These are phyloP conservation scores for Adansonia rubrostipa DNA, from an alignment of 441 rosid species.

Conservation along the genomic window DNA sequence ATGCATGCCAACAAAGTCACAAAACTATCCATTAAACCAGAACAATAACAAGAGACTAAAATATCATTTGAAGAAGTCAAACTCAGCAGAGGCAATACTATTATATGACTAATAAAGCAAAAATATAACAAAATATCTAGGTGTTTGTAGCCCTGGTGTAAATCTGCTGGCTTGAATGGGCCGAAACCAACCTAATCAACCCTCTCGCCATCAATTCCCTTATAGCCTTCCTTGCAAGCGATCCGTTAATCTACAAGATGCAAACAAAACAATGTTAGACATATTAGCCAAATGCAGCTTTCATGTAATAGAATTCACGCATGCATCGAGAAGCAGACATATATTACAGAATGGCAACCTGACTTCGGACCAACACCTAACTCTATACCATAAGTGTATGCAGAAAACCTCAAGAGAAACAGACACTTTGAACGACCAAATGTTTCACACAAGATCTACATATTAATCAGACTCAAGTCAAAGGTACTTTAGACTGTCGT, in stretches of 20 bases:
- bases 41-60: conserved; percentile 1
- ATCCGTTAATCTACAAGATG: conserved; percentile 52
- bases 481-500: background rate
- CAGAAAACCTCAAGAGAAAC: background rate
- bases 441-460: background rate
- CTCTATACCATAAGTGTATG: background rate
- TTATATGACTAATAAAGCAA: conserved; percentile 19
- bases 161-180: conserved; percentile 78
- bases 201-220: conserved; percentile 73
- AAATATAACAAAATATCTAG: conserved; percentile 32
- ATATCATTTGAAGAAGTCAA: background rate
- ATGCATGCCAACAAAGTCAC: conserved; percentile 8
- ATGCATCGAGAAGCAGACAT: no score
- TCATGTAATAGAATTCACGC: background rate
- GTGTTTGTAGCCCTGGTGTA: conserved; percentile 77
- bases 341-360: background rate
- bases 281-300: no score
- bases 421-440: background rate
- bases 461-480: background rate
- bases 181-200: conserved; percentile 70
- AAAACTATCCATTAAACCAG: conserved; percentile 11
- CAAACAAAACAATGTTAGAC: background rate
- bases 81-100: conserved; percentile 21
- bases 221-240: conserved; percentile 77
- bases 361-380: background rate